Percentiles rank a stretch among this genome's conserved stretches.
phyloP scores from a whole-genome alignment of 441 rosid species.

The Omphalea diandra region DNA sequence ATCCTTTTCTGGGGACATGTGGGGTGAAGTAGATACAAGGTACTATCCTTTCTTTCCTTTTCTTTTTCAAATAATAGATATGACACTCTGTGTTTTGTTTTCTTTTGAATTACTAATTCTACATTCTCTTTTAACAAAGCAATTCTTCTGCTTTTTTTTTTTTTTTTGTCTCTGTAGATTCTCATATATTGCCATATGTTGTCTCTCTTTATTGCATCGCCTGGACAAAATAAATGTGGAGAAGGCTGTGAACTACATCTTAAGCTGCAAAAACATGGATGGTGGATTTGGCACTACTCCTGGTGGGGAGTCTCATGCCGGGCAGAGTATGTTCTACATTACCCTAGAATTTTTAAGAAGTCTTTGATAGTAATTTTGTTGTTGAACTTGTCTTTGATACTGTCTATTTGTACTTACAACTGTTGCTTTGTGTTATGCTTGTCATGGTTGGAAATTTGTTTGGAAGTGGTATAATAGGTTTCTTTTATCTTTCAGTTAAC shows the following conservation, averaged over 20 bases:
- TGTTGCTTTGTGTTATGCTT: background rate
- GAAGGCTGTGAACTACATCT: conserved; percentile 69
- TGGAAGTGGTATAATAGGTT: background rate
- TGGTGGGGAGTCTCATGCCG: conserved; percentile 92
- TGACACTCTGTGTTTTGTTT: background rate
- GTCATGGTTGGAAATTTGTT: background rate
- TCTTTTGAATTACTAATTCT: background rate
- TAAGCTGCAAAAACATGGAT: conserved; percentile 83
- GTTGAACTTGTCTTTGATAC: background rate
- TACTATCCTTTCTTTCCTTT: conserved; percentile 23
- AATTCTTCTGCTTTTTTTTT: conserved; percentile 11
- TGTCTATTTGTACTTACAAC: background rate
- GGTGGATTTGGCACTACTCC: conserved; percentile 94
- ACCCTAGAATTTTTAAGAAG: background rate
- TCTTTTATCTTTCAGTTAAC: background rate
- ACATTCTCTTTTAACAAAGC: background rate
- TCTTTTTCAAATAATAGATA: conserved; percentile 3
- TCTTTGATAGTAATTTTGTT: background rate
- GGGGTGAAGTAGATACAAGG: conserved; percentile 96
- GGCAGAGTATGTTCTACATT: conserved; percentile 64
- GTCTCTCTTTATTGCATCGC: conserved; percentile 66
- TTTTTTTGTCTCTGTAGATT: too few species aligned
- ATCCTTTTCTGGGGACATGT: conserved; percentile 83
- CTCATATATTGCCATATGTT: conserved; percentile 73
- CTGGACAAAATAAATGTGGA: conserved; percentile 64